A percentile compares a stretch with the other conserved stretches of the same genome.
Conservation (phyloP, 306 rosid genomes). For the Vigna unguiculata region DNA sequence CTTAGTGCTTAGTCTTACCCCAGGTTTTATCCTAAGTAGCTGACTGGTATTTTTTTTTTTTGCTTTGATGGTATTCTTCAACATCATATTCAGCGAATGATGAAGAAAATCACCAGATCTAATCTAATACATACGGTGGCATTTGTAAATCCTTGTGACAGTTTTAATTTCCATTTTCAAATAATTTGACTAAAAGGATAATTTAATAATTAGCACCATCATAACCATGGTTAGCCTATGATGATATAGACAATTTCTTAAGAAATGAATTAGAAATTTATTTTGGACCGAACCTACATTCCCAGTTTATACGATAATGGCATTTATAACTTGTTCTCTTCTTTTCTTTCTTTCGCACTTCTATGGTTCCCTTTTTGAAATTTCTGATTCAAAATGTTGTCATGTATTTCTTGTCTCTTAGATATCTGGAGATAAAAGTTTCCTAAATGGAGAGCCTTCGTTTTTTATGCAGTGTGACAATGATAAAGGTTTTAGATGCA, state of each 20-base stretch:
- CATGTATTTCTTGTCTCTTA: constrained; percentile 16
- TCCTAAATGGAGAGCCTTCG: constrained; percentile 37
- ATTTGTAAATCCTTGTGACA: constrained; percentile 35
- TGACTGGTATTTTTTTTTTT: constrained; percentile 25
- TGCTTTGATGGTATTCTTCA: constrained; percentile 11
- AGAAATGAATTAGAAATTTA: constrained; percentile 26
- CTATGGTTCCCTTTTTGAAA: constrained; percentile 21
- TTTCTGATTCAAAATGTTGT: constrained; percentile 29
- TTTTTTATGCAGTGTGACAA: constrained; percentile 64
- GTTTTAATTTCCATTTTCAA: constrained; percentile 36
- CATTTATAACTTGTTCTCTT: constrained; percentile 28
- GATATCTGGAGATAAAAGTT: constrained; percentile 36
- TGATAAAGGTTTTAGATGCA: constrained; percentile 92
- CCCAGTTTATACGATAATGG: constrained; percentile 6
- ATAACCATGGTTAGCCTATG: constrained; percentile 5
- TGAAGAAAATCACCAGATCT: constrained; percentile 11
- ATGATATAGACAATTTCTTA: constrained; percentile 4
- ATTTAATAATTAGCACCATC: neutral
- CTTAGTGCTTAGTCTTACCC: neutral
- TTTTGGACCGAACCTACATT: constrained; percentile 32
- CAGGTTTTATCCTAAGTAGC: constrained; percentile 22
- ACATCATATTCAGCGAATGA: neutral
- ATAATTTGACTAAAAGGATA: constrained; percentile 23
- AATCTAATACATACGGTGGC: neutral
- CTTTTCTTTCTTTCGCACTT: neutral